Base-by-base conservation (phyloP, 768 basidiomycete genomes). In the Kwoniella mangroviensis region DNA sequence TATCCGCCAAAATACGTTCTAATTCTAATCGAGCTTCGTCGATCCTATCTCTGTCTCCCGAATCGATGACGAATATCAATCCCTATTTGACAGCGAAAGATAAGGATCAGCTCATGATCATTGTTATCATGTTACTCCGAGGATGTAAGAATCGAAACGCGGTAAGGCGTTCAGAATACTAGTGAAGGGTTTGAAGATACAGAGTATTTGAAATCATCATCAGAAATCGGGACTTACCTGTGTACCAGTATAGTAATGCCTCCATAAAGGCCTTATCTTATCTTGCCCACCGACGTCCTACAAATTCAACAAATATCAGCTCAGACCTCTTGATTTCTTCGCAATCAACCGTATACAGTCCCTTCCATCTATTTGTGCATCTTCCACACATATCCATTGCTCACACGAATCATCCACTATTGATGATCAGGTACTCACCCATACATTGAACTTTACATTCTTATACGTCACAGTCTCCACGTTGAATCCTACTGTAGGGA, bases 221-320 rank as follows among this genome's bases (percentile, higher is more conserved):
- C 34, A 7, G 34, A 7, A 34, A 34, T 7, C 34, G 6, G 6
- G 0, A 69, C 79, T 69, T 60, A 83, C 83, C 75, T 98, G 96
- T 1, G 96, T 98, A 70, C 96, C 96, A 13, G 96, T 98, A 86
- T 98, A 98, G 84, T 98, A 98, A 84, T 98, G 96, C 85, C 96
- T 88, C 96, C 96, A 98, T 52, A 98, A 86, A 26, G 96, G 96
- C 61, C 96, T 88, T 81, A 98, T 98, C 88, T 98, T 98, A 86
- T 98, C 96, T 85, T 98, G 96, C n/a, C 96, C 96, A 78, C 96
- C 96, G 51, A 98, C 96, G 81, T 97, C 94, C 93, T 94, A 92
- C 7, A 92, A 91, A 22, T 15, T 51, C 17, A 43, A 69, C 55
- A 19, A 45, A 24, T 22, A 22, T 54, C 53, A 58, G 17, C 24